These are phyloP conservation scores for Ampelomyces quisqualis DNA, from an alignment of 2,329 filamentous ascomycete species.

Conservation along the genomic window DNA sequence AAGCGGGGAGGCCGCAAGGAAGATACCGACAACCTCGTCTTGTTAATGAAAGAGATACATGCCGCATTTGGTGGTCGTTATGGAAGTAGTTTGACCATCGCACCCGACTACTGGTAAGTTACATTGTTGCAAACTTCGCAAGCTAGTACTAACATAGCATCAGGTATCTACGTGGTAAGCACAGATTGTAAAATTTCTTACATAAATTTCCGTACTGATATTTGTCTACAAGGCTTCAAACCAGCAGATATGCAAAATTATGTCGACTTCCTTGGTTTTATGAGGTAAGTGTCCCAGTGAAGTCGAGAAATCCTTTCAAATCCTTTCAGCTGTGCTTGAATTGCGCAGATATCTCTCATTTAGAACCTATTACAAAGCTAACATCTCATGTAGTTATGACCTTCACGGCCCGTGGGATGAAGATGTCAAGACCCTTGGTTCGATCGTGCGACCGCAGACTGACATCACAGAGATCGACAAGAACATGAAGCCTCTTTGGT, in stretches of 20 bases:
- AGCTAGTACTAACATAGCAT: background rate
- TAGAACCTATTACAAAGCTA: background rate
- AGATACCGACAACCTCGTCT: constrained; percentile 35
- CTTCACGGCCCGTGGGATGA: constrained; percentile 36
- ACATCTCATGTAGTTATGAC: constrained; percentile 7
- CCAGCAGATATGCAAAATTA: constrained; percentile 41
- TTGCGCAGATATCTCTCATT: background rate
- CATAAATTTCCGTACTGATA: background rate
- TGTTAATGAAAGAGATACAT: constrained; percentile 21
- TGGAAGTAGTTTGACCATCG: constrained; percentile 29
- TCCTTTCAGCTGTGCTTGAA: background rate
- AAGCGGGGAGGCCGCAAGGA: constrained; percentile 42
- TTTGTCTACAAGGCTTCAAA: constrained; percentile 26
- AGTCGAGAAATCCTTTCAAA: background rate
- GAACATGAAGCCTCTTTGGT: constrained; percentile 49
- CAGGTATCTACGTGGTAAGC: constrained; percentile 1
- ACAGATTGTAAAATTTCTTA: background rate
- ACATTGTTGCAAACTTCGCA: background rate
- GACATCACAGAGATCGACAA: constrained; percentile 51
- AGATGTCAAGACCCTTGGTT: constrained; percentile 27
- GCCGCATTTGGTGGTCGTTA: constrained; percentile 13
- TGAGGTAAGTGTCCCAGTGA: constrained; percentile 8
- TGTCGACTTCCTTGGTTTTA: constrained; percentile 32
- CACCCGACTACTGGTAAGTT: constrained; percentile 29
- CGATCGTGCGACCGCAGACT: constrained; percentile 37